These are phyloP conservation scores for Flaveria robusta DNA, from an alignment of 129 eudicot species.

Conservation along the genomic window DNA sequence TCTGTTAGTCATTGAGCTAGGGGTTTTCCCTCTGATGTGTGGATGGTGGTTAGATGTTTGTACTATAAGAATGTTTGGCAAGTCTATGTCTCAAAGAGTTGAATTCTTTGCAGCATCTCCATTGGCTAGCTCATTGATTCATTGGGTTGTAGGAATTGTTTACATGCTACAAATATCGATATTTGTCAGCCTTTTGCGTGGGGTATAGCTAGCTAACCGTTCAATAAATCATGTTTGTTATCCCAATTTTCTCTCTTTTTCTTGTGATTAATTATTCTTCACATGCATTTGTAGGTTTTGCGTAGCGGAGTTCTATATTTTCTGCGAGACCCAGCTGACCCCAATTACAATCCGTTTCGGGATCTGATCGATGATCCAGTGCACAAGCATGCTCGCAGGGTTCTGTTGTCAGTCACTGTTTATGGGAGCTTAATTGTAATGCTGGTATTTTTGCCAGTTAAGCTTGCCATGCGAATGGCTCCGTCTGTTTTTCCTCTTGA, in stretches of 20 bases:
- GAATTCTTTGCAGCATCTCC: conserved; percentile 87
- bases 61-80: conserved; percentile 90
- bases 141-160: conserved; percentile 93
- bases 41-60: conserved; percentile 99
- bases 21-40: conserved; percentile 95
- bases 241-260: not conserved
- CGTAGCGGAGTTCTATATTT: conserved; percentile 90
- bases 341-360: conserved; percentile 91
- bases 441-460: conserved; percentile 83
- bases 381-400: conserved; percentile 96
- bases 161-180: conserved; percentile 93
- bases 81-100: conserved; percentile 71
- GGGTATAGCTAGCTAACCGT: conserved; percentile 49
- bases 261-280: not conserved
- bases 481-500: conserved; percentile 86
- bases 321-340: conserved; percentile 95
- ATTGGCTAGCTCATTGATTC: conserved; percentile 87
- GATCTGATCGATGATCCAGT: conserved; percentile 96
- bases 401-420: conserved; percentile 81
- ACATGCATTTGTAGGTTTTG: conserved; percentile 55
- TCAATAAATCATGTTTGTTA: not conserved
- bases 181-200: conserved; percentile 98
- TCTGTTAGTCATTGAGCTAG: conserved; percentile 84
- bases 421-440: conserved; percentile 94
- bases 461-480: conserved; percentile 90